These are phyloP conservation scores for Cladosporium sp. DNA, from an alignment of 2,329 filamentous ascomycete genomes.

Conservation along the genomic window DNA sequence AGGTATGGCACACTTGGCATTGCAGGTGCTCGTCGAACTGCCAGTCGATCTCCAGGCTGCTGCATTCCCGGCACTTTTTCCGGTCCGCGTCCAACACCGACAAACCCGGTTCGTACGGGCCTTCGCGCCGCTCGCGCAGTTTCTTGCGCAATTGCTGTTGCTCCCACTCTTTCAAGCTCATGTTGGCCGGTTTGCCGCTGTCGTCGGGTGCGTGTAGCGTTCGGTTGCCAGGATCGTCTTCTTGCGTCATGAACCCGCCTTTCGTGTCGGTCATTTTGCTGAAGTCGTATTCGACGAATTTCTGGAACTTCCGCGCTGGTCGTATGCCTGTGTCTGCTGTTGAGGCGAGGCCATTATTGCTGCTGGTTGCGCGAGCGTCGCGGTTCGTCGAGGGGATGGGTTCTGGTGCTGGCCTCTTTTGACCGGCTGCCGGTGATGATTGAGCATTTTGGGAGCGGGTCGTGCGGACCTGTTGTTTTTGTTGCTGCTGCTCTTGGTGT, in stretches of 20 bases:
- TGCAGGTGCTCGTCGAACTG: constrained; percentile 86
- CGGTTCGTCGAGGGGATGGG: constrained; percentile 58
- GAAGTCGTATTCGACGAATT: constrained; percentile 97
- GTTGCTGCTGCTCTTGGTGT: constrained; percentile 53
- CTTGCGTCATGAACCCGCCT: constrained; percentile 84
- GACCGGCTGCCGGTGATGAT: constrained; percentile 50
- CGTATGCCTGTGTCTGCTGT: constrained; percentile 54
- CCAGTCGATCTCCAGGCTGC: constrained; percentile 83
- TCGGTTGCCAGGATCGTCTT: constrained; percentile 88
- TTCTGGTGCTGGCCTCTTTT: constrained; percentile 63
- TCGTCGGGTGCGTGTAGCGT: constrained; percentile 61
- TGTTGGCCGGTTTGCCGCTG: constrained; percentile 66
- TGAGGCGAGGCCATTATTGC: constrained; percentile 30
- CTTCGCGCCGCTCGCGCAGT: constrained; percentile 68
- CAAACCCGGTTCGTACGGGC: constrained; percentile 86
- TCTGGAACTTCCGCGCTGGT: constrained; percentile 82
- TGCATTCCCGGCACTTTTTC: constrained; percentile 78
- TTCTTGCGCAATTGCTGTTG: constrained; percentile 69
- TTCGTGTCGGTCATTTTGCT: constrained; percentile 98
- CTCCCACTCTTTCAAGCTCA: constrained; percentile 93
- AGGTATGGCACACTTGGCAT: constrained; percentile 70
- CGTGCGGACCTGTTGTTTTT: constrained; percentile 24
- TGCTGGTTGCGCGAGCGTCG: constrained; percentile 56
- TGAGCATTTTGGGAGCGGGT: constrained; percentile 21
- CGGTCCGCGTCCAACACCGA: constrained; percentile 63